Conservation (phyloP, 208 protist species). For the Trypanosoma caninum region DNA sequence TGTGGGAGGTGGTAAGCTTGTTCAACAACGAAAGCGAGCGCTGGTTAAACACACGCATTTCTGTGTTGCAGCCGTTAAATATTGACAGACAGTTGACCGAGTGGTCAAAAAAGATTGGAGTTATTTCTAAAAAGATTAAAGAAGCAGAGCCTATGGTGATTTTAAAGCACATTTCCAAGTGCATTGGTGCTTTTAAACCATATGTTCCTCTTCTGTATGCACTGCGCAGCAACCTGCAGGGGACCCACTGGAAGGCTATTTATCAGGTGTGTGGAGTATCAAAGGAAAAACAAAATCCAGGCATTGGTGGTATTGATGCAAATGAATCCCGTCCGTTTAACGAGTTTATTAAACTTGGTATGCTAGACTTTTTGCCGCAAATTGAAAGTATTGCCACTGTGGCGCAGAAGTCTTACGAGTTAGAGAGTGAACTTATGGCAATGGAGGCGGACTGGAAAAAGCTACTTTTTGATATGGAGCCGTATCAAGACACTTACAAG, state of each 20-base stretch:
- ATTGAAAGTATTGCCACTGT: constrained; percentile 87
- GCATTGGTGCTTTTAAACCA: constrained; percentile 90
- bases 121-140: constrained; percentile 85
- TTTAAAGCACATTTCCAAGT: constrained; percentile 71
- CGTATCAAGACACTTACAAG: constrained; percentile 92
- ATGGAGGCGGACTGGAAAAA: constrained; percentile 94
- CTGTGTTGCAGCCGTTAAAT: constrained; percentile 70
- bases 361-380: constrained; percentile 74
- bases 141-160: constrained; percentile 80
- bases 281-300: constrained; percentile 81
- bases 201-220: constrained; percentile 92
- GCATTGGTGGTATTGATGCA: constrained; percentile 72
- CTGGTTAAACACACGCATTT: constrained; percentile 89
- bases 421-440: constrained; percentile 90
- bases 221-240: constrained; percentile 92
- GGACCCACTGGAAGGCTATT: constrained; percentile 93
- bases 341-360: constrained; percentile 85
- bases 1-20: constrained; percentile 89
- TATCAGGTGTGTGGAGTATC: constrained; percentile 81
- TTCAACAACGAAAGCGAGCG: constrained; percentile 83
- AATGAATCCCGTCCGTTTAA: constrained; percentile 79
- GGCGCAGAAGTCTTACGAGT: constrained; percentile 88
- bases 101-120: constrained; percentile 77
- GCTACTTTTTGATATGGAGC: constrained; percentile 91
- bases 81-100: constrained; percentile 84